Base-by-base conservation (phyloP, 805 yeast genomes). In the Candida xiaguanensis region DNA sequence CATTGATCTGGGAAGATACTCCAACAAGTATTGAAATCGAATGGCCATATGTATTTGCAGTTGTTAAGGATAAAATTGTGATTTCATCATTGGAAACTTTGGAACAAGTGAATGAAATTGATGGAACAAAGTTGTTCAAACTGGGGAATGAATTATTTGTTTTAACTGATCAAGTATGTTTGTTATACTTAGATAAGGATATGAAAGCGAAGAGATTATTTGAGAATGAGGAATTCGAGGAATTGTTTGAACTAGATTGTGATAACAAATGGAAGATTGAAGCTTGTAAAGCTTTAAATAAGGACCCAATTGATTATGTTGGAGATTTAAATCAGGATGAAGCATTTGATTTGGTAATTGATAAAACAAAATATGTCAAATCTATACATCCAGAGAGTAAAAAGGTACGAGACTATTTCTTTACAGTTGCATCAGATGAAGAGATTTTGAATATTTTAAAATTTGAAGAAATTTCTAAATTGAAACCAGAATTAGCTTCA, bases 31-130 rank as follows among this genome's bases (percentile, higher is more conserved):
- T 66, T 11, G 57, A 46, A 1, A 48, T 66, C 3, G 47, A 42
- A 20, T 65, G 72, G 72, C 72, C 73, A 0, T 61, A 52, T 44
- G 61, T 55, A 0, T 38, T 65, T 33, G 69, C 67, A 0, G 18
- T 60, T 2, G 63, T 64, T 31, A 28, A 41, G 5, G 22, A 26
- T 9, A 41, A 27, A 24, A 41, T 60, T 34, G 43, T 55, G 0
- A 41, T 55, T 17, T 53, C 58, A 20, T 57, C 65, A 0, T 48
- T 67, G 39, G 49, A 38, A 8, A 44, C 53, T 8, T 50, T 66
- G 23, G 56, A 53, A 4, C 42, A 47, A 4, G 38, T 31, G 13
- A 17, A 42, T 37, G 16, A 35, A 29, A 12, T 36, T 11, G 43
- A 39, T 18, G 22, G 17, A 16, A 26, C 20, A 5, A 22, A 26